phyloP scores from a whole-genome alignment of 202 grass and related monocot genomes.

The Cymbopogon flexuosus region DNA sequence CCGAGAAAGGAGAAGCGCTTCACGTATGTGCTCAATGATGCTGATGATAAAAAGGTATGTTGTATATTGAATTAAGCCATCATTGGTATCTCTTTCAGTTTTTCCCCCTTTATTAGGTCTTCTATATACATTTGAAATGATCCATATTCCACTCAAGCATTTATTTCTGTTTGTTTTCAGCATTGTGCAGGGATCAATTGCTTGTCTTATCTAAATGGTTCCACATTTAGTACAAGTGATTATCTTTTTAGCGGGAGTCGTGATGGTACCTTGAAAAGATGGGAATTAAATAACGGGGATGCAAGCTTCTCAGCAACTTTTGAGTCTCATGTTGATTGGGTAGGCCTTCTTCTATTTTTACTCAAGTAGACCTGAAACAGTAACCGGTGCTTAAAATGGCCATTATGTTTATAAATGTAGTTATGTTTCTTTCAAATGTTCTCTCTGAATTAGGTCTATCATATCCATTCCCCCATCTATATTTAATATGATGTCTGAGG shows the following conservation, averaged over 20 bases:
- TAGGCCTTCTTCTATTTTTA: conserved; percentile 35
- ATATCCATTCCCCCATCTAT: not conserved
- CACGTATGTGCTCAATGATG: conserved; percentile 91
- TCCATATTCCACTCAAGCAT: not conserved
- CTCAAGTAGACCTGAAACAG: conserved; percentile 16
- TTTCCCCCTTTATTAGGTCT: not conserved
- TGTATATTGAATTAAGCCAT: not conserved
- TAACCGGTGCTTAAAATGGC: not conserved
- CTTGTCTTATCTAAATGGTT: conserved; percentile 74
- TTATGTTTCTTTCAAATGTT: not conserved
- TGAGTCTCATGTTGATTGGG: conserved; percentile 99
- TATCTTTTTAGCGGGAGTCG: conserved; percentile 87
- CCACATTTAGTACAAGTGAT: conserved; percentile 55
- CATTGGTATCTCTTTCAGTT: not conserved
- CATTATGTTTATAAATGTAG: not conserved
- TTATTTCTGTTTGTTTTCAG: conserved; percentile 49
- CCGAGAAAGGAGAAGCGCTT: conserved; percentile 94
- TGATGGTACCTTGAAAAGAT: conserved; percentile 96
- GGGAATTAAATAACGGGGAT: conserved; percentile 55
- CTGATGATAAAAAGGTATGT: conserved; percentile 80
- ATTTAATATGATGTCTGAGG: not conserved
- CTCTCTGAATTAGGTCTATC: not conserved
- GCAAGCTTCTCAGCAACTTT: conserved; percentile 81
- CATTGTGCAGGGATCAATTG: conserved; percentile 95
- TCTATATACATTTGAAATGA: conserved; percentile 24